These are phyloP conservation scores for Penstemon newberryi DNA, from an alignment of 257 asterid genomes.

Conservation along the genomic window DNA sequence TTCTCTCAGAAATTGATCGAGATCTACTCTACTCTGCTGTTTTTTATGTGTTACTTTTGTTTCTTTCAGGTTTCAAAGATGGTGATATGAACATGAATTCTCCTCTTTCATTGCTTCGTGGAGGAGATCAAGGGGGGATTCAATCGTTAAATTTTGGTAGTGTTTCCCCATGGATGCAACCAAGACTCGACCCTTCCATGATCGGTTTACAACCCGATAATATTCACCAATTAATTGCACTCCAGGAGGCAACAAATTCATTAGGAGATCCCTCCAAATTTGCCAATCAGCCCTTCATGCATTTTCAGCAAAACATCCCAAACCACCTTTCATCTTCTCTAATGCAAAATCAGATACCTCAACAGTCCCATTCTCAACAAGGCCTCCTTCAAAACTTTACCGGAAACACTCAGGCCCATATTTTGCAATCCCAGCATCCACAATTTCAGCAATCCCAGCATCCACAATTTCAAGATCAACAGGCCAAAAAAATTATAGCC, in stretches of 20 bases:
- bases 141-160: slow-evolving; percentile 56
- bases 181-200: slow-evolving; percentile 67
- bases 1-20: background rate
- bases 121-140: slow-evolving; percentile 51
- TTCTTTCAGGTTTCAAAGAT: slow-evolving; percentile 44
- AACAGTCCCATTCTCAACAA: slow-evolving; percentile 59
- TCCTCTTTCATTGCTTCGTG: slow-evolving; percentile 61
- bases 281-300: slow-evolving; percentile 24
- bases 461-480: slow-evolving; percentile 58
- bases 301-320: slow-evolving; percentile 61
- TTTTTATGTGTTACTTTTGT: background rate
- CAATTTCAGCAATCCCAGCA: slow-evolving; percentile 39
- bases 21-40: too few relatives aligned
- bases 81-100: slow-evolving; percentile 48
- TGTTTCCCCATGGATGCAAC: slow-evolving; percentile 76
- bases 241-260: too few relatives aligned
- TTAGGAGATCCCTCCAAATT: slow-evolving; percentile 28
- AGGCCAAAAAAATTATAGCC: slow-evolving; percentile 34
- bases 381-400: slow-evolving; percentile 57
- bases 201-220: slow-evolving; percentile 68
- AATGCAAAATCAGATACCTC: slow-evolving; percentile 65
- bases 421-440: slow-evolving; percentile 22
- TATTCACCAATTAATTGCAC: slow-evolving; percentile 66
- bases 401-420: slow-evolving; percentile 77
- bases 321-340: background rate